Evolutionary conservation across 2,329 filamentous ascomycete species (phyloP).

Genomic region (Cladosporium oxysporum): DNA sequence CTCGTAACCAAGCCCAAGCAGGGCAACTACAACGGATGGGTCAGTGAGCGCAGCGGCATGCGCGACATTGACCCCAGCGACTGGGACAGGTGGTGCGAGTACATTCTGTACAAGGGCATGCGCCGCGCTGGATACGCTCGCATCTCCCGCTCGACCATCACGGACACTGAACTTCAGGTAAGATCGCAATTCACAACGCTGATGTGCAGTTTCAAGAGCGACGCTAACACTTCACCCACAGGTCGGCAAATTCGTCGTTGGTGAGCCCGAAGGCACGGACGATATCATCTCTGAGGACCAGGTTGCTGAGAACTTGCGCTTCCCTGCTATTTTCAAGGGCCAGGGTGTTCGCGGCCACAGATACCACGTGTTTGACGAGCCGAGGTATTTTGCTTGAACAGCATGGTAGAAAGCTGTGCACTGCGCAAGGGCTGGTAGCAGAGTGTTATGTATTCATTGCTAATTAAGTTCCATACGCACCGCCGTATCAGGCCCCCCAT

Average conservation of each 20-base stretch:
- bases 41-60: constrained; percentile 85
- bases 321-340: constrained; percentile 81
- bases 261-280: constrained; percentile 65
- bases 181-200: neutral
- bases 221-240: constrained; percentile 35
- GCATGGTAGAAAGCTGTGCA: neutral
- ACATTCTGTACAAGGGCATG: constrained; percentile 91
- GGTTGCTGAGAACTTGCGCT: constrained; percentile 75
- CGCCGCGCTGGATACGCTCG: constrained; percentile 85
- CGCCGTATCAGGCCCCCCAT: too few species aligned
- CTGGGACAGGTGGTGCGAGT: constrained; percentile 99
- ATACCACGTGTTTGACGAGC: constrained; percentile 95
- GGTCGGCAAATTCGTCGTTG: constrained; percentile 90
- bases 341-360: constrained; percentile 83
- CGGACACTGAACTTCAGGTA: constrained; percentile 93
- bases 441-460: neutral
- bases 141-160: constrained; percentile 86
- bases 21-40: constrained; percentile 97
- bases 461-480: neutral
- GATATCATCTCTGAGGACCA: constrained; percentile 70
- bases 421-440: neutral
- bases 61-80: constrained; percentile 89
- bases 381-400: constrained; percentile 60
- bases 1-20: constrained; percentile 86
- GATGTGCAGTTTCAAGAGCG: neutral